Percentiles rank a stretch among this genome's conserved stretches.
These are phyloP conservation scores for Monosporascus sp. DNA, from an alignment of 2,329 filamentous ascomycete species.

Conservation along the genomic window DNA sequence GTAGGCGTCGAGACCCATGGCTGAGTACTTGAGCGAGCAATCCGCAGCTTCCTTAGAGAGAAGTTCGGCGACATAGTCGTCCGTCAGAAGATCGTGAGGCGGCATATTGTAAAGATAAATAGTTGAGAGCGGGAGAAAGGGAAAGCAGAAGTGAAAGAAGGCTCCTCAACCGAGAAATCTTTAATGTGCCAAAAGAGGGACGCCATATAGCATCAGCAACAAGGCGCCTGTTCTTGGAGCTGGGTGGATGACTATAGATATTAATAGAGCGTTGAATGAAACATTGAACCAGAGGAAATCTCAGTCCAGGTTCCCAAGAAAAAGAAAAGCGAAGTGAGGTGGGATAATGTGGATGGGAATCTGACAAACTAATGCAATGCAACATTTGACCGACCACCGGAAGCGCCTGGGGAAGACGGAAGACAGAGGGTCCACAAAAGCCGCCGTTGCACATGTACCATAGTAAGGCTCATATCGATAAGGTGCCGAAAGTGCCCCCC, in stretches of 20 bases:
- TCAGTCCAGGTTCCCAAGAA: no score
- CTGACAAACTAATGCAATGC: no score
- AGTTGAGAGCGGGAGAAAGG: neutral
- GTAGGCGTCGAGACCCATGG: constrained; percentile 66
- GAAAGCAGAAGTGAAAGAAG: neutral
- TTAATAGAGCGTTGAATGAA: no score
- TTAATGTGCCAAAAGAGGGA: no score
- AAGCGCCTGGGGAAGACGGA: neutral
- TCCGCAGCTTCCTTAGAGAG: constrained; percentile 74
- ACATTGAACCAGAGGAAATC: no score
- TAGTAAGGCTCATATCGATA: neutral
- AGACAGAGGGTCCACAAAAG: neutral
- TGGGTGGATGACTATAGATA: no score
- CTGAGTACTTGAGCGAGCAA: constrained; percentile 66
- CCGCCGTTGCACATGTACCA: neutral
- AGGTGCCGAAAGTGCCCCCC: neutral
- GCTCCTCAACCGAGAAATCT: neutral
- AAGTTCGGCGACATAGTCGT: constrained; percentile 76
- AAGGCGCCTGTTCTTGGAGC: no score
- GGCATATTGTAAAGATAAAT: constrained; percentile 13
- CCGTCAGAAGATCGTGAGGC: constrained; percentile 48
- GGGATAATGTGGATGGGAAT: no score
- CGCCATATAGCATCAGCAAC: no score
- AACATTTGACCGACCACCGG: no score
- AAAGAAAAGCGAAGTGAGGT: no score